Evolutionary conservation across 2,329 filamentous ascomycete species (phyloP), one percentile per base, ranked within the genome.

Genomic region (Ophiocordyceps camponoti-saundersi): DNA sequence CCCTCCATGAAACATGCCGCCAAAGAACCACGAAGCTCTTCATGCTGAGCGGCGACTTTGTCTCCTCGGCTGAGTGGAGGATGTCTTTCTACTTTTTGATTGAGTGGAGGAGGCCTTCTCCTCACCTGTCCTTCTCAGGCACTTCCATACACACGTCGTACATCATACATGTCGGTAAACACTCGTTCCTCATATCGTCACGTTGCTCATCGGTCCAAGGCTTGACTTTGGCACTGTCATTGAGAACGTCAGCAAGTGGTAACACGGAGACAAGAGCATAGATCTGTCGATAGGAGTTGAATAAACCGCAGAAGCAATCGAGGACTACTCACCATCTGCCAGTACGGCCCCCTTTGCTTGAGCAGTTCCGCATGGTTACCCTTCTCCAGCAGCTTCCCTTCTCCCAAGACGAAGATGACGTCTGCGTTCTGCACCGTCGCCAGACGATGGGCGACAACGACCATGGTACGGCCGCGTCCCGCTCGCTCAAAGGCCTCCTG

Each of bases 371-470:
- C 48, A 50, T 78, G 73, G 18, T 56, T 75, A 12, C 73, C 74
- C 56, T 70, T 63, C 58, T 77, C 74, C 12, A 77, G 56, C 42
- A 77, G 64, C 52, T 67, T 72, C 22, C 80, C 63, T 50, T 79
- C 72, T 12, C 82, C 82, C 44, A 92, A 75, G 0, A 90, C 83
- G 54, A 85, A 86, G 41, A 89, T 89, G n/a, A 80, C 66, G 59
- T 90, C 80, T 1, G 84, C 82, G 53, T 88, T 82, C 60, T 85
- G 83, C 20, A 89, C 79, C 13, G 82, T 90, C 0, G 80, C 80
- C 44, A 90, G 67, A 15, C 85, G 70, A 59, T 90, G 85, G 1
- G 85, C 85, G 12, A 92, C 83, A 3, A 83, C 82, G 3, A 92
- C 68, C 50, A 84, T 85, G 2, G 85, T 79, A 8, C 73, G 65